Percentiles rank a stretch among this genome's conserved stretches.
Evolutionary conservation across 805 yeast species (phyloP).

Genomic region (Henningerozyma blattae): DNA sequence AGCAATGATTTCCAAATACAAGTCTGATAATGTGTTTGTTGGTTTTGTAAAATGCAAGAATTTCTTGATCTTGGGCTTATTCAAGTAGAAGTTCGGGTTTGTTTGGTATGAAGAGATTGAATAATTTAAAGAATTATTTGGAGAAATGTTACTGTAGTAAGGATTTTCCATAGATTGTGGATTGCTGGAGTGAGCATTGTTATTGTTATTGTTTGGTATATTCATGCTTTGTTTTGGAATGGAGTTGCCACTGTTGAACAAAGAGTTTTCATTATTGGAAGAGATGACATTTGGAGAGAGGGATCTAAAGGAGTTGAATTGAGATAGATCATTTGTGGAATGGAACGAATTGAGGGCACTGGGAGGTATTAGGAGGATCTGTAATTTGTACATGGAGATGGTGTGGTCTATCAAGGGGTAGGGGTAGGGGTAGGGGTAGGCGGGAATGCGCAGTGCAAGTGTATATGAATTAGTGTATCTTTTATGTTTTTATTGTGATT

Average conservation of each 20-base stretch:
- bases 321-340: slow-evolving; percentile 5
- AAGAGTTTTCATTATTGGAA: not conserved
- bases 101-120: no score
- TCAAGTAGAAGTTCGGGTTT: no score
- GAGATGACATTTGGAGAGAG: not conserved
- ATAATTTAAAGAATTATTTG: no score
- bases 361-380: slow-evolving; percentile 26
- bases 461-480: no score
- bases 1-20: slow-evolving; percentile 41
- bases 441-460: no score
- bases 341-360: slow-evolving; percentile 15
- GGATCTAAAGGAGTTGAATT: not conserved
- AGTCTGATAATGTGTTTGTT: slow-evolving; percentile 32
- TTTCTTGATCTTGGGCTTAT: slow-evolving; percentile 28
- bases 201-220: not conserved
- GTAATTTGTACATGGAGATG: slow-evolving; percentile 26
- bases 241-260: not conserved
- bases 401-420: no score
- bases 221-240: not conserved
- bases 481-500: no score
- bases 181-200: not conserved
- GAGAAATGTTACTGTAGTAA: no score
- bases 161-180: not conserved
- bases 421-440: no score
- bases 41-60: slow-evolving; percentile 55